Percentiles rank a stretch among this genome's conserved stretches.
Evolutionary conservation across 306 rosid genomes (phyloP).

Genomic region (Sicyos edulis): DNA sequence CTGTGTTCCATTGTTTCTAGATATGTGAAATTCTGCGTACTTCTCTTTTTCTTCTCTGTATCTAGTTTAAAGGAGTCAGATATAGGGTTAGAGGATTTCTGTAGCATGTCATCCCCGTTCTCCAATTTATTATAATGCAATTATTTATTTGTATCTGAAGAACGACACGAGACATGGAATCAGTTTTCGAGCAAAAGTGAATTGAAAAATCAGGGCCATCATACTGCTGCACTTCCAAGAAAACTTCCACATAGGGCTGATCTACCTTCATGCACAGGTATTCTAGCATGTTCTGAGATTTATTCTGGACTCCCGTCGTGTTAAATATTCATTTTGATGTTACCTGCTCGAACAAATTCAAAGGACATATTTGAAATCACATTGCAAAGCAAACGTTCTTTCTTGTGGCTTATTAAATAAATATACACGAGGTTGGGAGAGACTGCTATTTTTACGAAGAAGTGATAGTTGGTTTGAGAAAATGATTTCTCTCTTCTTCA

Average conservation of each 20-base stretch:
- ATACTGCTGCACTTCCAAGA: constrained; percentile 59
- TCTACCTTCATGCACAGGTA: constrained; percentile 82
- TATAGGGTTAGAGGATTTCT: not conserved
- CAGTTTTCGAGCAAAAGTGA: constrained; percentile 49
- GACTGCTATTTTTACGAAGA: not conserved
- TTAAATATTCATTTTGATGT: not conserved
- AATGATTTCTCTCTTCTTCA: not conserved
- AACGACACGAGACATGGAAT: constrained; percentile 55
- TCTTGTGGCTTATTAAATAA: not conserved
- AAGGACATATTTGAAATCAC: constrained; percentile 7
- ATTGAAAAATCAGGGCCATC: constrained; percentile 35
- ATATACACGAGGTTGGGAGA: not conserved
- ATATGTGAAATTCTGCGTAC: not conserved
- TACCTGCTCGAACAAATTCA: constrained; percentile 7
- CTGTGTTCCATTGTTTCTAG: not conserved
- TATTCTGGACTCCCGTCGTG: not conserved
- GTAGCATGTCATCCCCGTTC: not conserved
- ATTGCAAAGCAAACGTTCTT: not conserved
- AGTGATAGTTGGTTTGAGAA: not conserved
- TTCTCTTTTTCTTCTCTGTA: not conserved
- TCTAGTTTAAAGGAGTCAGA: not conserved
- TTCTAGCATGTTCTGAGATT: not conserved
- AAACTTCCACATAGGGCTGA: constrained; percentile 89
- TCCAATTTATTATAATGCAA: constrained; percentile 21
- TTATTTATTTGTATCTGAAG: constrained; percentile 29